A percentile compares a stretch with the other conserved stretches of the same genome.
phyloP scores from a whole-genome alignment of 2,329 filamentous ascomycete genomes.

The Alternaria triticimaculans region DNA sequence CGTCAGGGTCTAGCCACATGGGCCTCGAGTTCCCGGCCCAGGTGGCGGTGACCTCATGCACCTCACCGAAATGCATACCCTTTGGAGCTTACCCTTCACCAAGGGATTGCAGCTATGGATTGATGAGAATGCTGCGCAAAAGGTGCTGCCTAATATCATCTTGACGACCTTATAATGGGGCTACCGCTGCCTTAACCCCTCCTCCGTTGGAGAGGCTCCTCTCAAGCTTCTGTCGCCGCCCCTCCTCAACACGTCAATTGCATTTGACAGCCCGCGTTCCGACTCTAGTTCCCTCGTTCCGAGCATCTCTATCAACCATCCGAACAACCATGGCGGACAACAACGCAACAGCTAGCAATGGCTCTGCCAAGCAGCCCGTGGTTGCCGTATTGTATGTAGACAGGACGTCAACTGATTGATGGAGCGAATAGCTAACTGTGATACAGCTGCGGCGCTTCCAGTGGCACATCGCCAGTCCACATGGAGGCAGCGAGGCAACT shows the following conservation, averaged over 20 bases:
- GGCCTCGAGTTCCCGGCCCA: constrained; percentile 16
- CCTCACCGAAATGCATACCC: constrained; percentile 9
- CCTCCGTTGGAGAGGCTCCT: background rate
- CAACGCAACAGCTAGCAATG: constrained; percentile 16
- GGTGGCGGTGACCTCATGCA: constrained; percentile 23
- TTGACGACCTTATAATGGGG: background rate
- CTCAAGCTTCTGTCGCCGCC: constrained; percentile 3
- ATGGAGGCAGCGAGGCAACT: constrained; percentile 79
- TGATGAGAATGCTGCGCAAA: background rate
- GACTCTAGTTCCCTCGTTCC: constrained; percentile 16
- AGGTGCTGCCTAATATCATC: background rate
- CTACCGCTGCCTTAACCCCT: background rate
- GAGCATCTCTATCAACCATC: background rate
- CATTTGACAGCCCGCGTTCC: constrained; percentile 11
- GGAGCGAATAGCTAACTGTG: constrained; percentile 13
- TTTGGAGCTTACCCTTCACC: background rate
- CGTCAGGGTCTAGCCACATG: constrained; percentile 22
- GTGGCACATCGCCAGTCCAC: constrained; percentile 76
- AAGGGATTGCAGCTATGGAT: constrained; percentile 10
- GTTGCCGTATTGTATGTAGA: constrained; percentile 82
- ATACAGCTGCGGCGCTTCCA: constrained; percentile 77
- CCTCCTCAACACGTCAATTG: constrained; percentile 8
- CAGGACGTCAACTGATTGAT: background rate
- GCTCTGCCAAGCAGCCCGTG: constrained; percentile 59
- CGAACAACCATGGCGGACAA: constrained; percentile 28